phyloP scores from a whole-genome alignment of 2,329 filamentous ascomycete species.

The Cryphonectria japonica region DNA sequence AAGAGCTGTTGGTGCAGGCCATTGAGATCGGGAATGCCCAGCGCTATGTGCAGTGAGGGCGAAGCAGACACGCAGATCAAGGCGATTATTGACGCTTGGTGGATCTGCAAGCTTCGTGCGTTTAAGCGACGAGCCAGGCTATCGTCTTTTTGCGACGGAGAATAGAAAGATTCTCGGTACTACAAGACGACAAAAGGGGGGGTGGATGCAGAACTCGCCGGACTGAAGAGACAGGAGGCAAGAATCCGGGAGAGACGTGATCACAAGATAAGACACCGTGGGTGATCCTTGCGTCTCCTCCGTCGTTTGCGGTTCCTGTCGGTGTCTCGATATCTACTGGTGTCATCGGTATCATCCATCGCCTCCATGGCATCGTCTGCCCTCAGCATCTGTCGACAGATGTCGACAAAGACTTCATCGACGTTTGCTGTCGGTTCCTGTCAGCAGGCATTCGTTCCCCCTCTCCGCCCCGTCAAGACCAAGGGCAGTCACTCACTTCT shows the following conservation, averaged over 20 bases:
- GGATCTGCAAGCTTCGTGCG: background rate
- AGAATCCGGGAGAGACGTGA: background rate
- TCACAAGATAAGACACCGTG: slow-evolving; percentile 28
- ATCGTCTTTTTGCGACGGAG: background rate
- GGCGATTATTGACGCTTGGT: background rate
- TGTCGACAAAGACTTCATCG: slow-evolving; percentile 84
- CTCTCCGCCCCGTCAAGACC: background rate
- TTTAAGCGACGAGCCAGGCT: background rate
- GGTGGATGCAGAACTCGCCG: background rate
- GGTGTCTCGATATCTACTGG: slow-evolving; percentile 23
- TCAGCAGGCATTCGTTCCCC: slow-evolving; percentile 32
- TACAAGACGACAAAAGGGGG: too few species aligned
- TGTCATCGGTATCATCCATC: slow-evolving; percentile 13
- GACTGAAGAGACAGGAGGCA: slow-evolving; percentile 9
- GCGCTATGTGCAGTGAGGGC: background rate
- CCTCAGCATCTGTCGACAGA: slow-evolving; percentile 81
- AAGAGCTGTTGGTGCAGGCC: slow-evolving; percentile 6
- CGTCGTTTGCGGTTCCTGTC: slow-evolving; percentile 25
- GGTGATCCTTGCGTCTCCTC: slow-evolving; percentile 28
- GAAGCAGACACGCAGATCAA: slow-evolving; percentile 1
- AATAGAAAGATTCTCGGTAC: background rate
- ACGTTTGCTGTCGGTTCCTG: slow-evolving; percentile 67
- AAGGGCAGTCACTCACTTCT: slow-evolving; percentile 55
- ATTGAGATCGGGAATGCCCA: background rate
- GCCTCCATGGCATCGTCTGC: slow-evolving; percentile 58